Evolutionary conservation across 768 basidiomycete genomes (phyloP), one percentile per base, ranked within the genome.

Genomic region (Macrolepiota albuminosa): DNA sequence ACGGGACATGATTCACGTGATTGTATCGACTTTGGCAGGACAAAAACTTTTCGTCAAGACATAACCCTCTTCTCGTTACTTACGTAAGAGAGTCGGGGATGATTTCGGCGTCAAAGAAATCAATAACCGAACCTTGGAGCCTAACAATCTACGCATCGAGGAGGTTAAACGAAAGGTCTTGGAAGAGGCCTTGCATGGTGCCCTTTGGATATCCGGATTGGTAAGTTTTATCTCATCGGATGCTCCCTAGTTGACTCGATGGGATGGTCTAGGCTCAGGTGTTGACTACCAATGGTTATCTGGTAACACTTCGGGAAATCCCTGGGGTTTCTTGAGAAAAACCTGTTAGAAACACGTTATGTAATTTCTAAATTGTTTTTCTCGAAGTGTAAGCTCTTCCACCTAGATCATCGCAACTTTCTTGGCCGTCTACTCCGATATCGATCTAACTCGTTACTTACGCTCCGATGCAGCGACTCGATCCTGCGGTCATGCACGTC

Each of bases 401-500:
- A 33, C 37, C 29, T 33, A 39, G 29, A 37, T 36, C 39, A 24
- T 39, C n/a, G 40, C 14, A 58, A 80, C 72, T 31, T 63, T 70
- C 51, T 34, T 51, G 52, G 42, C 45, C 53, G 18, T 54, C 34
- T 54, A 52, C 40, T 36, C 42, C 39, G n/a, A 39, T 18, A 54
- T 33, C 52, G 52, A 55, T 60, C 56, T 49, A 31, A 21, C 36
- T 29, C 34, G 8, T 49, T 55, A 55, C 56, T 63, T 36, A 60
- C 37, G 24, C 58, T 55, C 48, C 39, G 13, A 54, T 66, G 48
- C 65, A 89, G 85, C 83, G 86, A 69, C 79, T 92, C 58, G 92
- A 92, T 71, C 91, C 91, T 34, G 92, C 94, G 4, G 89, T 94
- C 45, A 91, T 97, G 83, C 89, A 92, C 61, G 89, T 91, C 67